Percentiles rank a stretch among this genome's conserved stretches.
These are phyloP conservation scores for Picocystis sp. DNA, from an alignment of 163 green algal genomes.

Conservation along the genomic window DNA sequence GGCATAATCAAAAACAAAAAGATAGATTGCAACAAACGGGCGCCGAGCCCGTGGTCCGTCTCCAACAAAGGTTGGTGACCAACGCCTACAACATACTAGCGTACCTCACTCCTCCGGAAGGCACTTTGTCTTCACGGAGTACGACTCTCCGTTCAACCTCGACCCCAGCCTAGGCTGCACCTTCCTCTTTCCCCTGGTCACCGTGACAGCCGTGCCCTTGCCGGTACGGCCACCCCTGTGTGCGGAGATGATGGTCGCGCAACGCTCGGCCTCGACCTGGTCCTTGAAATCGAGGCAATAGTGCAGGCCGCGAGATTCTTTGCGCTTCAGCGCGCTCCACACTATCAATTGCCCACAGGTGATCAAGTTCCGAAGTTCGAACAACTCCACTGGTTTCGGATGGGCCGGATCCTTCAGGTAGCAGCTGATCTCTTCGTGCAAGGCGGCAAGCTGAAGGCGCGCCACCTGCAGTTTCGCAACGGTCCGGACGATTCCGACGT, in stretches of 20 bases:
- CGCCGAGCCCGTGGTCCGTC: too few relatives aligned
- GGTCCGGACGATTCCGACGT: conserved; percentile 24
- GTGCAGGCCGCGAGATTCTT: conserved; percentile 24
- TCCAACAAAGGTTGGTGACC: too few relatives aligned
- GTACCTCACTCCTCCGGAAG: too few relatives aligned
- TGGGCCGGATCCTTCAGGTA: background rate
- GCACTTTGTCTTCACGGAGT: too few relatives aligned
- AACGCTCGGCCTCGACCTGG: conserved; percentile 4
- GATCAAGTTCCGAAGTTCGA: conserved; percentile 27
- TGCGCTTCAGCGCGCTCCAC: conserved; percentile 14
- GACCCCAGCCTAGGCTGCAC: too few relatives aligned
- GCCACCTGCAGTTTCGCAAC: background rate
- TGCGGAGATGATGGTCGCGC: conserved; percentile 4
- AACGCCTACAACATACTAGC: too few relatives aligned
- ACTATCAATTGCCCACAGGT: conserved; percentile 19
- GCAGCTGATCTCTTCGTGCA: background rate
- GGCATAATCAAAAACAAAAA: too few relatives aligned
- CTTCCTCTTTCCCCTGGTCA: too few relatives aligned
- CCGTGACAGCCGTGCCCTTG: too few relatives aligned
- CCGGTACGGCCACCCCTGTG: too few relatives aligned
- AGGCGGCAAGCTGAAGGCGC: background rate
- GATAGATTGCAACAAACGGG: too few relatives aligned
- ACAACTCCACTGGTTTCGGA: conserved; percentile 1
- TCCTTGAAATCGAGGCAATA: conserved; percentile 22
- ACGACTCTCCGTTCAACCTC: too few relatives aligned